phyloP scores from a whole-genome alignment of 2,329 filamentous ascomycete species.

The Pseudogymnoascus sp. region DNA sequence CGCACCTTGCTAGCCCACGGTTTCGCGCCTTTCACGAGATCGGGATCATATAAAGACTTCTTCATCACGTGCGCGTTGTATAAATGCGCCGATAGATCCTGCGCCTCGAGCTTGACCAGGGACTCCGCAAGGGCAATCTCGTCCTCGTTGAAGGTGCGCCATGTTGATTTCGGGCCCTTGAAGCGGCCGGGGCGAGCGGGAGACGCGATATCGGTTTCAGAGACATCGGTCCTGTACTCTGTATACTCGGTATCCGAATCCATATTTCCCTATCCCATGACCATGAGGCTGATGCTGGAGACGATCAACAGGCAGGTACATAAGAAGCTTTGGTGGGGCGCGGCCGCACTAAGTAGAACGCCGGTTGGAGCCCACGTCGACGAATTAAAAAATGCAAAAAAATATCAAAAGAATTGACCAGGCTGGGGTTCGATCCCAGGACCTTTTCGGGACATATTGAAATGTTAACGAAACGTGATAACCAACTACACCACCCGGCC shows the following conservation, averaged over 20 bases:
- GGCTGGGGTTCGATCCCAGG: slow-evolving; percentile 7
- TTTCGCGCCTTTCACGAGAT: slow-evolving; percentile 14
- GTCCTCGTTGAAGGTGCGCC: slow-evolving; percentile 54
- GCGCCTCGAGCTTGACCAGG: slow-evolving; percentile 55
- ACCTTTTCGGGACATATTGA: not conserved
- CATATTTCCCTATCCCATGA: not conserved
- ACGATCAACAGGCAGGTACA: not conserved
- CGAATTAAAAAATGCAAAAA: slow-evolving; percentile 4
- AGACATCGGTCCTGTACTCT: not conserved
- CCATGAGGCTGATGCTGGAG: not conserved
- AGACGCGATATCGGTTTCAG: slow-evolving; percentile 2
- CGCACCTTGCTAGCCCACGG: slow-evolving; percentile 33
- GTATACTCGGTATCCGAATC: not conserved
- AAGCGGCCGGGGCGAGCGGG: slow-evolving; percentile 62
- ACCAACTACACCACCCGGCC: slow-evolving; percentile 7
- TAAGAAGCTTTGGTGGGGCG: not conserved
- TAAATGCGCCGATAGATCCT: slow-evolving; percentile 68
- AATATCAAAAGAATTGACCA: slow-evolving; percentile 2
- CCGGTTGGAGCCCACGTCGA: not conserved
- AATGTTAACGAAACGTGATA: not conserved
- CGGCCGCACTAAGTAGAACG: not conserved
- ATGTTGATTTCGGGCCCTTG: slow-evolving; percentile 59
- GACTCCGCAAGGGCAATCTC: slow-evolving; percentile 59
- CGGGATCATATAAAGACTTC: slow-evolving; percentile 31
- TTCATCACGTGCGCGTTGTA: slow-evolving; percentile 72